Conservation (phyloP, 352 stramenopile species). For the Globisporangium echinulatum region DNA sequence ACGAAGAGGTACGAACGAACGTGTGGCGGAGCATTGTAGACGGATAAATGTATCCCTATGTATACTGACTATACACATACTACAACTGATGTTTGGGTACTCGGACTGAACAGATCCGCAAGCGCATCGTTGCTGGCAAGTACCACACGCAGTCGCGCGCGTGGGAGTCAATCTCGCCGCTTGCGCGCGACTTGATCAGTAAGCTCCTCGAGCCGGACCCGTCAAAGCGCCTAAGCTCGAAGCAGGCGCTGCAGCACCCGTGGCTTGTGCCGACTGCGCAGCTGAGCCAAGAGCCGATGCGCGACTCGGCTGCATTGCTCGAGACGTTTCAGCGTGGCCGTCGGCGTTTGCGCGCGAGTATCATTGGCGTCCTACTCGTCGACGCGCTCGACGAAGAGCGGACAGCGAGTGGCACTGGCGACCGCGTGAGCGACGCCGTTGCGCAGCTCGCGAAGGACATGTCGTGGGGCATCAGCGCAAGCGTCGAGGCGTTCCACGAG, state of each 20-base stretch:
- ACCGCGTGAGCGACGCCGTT: slow-evolving; percentile 16
- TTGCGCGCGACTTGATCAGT: slow-evolving; percentile 62
- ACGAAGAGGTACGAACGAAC: slow-evolving; percentile 50
- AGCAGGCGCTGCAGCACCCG: slow-evolving; percentile 59
- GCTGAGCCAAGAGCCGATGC: slow-evolving; percentile 48
- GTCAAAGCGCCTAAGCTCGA: slow-evolving; percentile 54
- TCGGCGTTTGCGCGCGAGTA: slow-evolving; percentile 68
- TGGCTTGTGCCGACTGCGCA: slow-evolving; percentile 57
- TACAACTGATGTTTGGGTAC: no score
- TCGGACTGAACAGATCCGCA: slow-evolving; percentile 38
- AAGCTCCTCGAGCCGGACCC: slow-evolving; percentile 65
- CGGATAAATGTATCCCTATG: no score
- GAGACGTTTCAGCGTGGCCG: slow-evolving; percentile 77
- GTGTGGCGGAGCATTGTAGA: neutral
- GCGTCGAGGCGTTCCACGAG: slow-evolving; percentile 49
- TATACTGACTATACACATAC: no score
- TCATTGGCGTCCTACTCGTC: slow-evolving; percentile 67
- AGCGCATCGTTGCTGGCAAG: slow-evolving; percentile 73
- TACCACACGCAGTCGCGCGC: slow-evolving; percentile 65
- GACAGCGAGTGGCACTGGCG: neutral
- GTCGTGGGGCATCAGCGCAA: slow-evolving; percentile 70
- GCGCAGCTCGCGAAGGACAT: slow-evolving; percentile 38
- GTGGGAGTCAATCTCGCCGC: slow-evolving; percentile 64
- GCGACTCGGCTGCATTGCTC: slow-evolving; percentile 64
- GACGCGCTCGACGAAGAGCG: slow-evolving; percentile 43